A percentile compares a stretch with the other conserved stretches of the same genome.
Evolutionary conservation across 2,329 filamentous ascomycete species (phyloP).

Genomic region (Calycina marina): DNA sequence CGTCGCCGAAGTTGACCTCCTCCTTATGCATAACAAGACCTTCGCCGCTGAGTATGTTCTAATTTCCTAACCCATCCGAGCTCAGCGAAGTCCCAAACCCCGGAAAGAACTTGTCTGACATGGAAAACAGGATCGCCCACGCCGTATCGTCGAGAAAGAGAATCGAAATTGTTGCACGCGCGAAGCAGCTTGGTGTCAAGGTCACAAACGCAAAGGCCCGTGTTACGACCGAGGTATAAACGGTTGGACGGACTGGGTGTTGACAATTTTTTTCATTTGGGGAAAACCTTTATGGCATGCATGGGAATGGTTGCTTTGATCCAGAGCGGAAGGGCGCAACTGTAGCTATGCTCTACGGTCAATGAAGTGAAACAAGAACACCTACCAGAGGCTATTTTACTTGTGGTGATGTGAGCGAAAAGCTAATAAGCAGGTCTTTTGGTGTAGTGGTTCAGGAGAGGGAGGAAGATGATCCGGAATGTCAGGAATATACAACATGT

Average conservation of each 20-base stretch:
- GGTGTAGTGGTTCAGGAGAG: too few species aligned
- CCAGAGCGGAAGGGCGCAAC: constrained; percentile 20
- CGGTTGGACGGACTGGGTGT: constrained; percentile 7
- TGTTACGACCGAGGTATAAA: constrained; percentile 85
- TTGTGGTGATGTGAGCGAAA: too few species aligned
- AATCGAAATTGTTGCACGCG: constrained; percentile 92
- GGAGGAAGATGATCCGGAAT: too few species aligned
- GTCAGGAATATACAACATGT: too few species aligned
- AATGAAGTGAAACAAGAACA: constrained; percentile 19
- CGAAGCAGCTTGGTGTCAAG: constrained; percentile 98
- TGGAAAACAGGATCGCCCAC: constrained; percentile 74
- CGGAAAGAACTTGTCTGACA: constrained; percentile 23
- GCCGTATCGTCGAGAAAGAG: constrained; percentile 97
- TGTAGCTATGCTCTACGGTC: constrained; percentile 22
- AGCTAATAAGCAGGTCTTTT: too few species aligned
- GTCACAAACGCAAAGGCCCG: constrained; percentile 99
- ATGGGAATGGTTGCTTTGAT: constrained; percentile 22
- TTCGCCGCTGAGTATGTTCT: constrained; percentile 92
- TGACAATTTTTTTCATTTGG: constrained; percentile 20
- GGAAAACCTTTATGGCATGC: constrained; percentile 14
- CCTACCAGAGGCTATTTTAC: too few species aligned
- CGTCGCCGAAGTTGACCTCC: constrained; percentile 84
- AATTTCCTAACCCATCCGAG: too few species aligned
- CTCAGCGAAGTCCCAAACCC: not conserved
- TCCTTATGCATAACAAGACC: constrained; percentile 99